Base-by-base conservation (phyloP, 306 rosid genomes). In the Sindora glabra region DNA sequence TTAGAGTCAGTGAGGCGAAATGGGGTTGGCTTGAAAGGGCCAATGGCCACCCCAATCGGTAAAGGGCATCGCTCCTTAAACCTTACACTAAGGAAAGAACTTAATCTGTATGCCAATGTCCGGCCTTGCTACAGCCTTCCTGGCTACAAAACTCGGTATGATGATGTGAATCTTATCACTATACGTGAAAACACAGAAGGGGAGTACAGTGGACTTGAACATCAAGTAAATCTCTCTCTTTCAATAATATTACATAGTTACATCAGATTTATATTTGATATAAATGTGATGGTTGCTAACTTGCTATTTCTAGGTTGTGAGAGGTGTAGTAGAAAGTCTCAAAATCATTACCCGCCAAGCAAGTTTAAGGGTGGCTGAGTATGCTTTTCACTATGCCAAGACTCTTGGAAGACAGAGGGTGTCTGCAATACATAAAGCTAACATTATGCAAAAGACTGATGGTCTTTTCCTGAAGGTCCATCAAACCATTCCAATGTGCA, bases 41-140 rank as follows among this genome's bases (percentile, higher is more conserved):
- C 99, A 10, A 94, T 94, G 99, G 97, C 99, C 40, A 94, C 97
- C 30, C 99, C 99, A 10, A 89, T 94, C 77, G 97, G 99, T 51
- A 89, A 86, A 71, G 97, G 97, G 36, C 97, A 89, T 79, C 99
- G 99, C 45, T 94, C 99, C 5, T 77, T 94, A 69, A 94, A 94
- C 72, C 99, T 94, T 79, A 94, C 99, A 23, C 73, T 94, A 8
- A 89, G 97, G 81, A 94, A 94, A 70, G 99, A 94, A 67, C 97
- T 89, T 62, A 94, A 80, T 76, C 69, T 94, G 70, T 94, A 86
- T 71, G 99, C 99, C 74, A 94, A 94, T 75, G 97, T 94, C 34
- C 78, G 97, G 60, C 99, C 99, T 64, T 94, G 99, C 67, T 75
- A 86, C 77, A 94, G 97, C 77, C 86, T 94, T 25, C 87, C 89